These are phyloP conservation scores for Erodium trifolium DNA, from an alignment of 441 rosid genomes.

Conservation along the genomic window DNA sequence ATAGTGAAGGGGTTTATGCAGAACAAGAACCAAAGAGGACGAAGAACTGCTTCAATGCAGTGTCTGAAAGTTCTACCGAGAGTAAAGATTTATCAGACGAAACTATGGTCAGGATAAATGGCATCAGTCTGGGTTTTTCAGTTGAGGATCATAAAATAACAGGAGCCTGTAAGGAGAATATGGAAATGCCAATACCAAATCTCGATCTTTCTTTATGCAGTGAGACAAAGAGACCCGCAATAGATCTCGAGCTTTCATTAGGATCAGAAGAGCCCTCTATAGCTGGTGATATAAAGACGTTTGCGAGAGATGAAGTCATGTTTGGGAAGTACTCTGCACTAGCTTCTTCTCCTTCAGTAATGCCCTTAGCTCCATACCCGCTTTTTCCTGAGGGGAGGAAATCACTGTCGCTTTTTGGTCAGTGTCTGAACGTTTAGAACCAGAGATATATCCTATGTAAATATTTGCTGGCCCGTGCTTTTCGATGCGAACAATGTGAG, in stretches of 20 bases:
- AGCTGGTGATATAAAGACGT: neutral
- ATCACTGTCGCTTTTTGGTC: constrained; percentile 5
- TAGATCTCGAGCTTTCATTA: constrained; percentile 22
- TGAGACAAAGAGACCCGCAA: constrained; percentile 3
- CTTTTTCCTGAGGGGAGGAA: neutral
- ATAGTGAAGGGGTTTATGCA: constrained; percentile 1
- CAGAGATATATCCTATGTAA: neutral
- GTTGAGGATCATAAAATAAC: neutral
- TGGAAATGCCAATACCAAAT: constrained; percentile 5
- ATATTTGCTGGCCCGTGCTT: neutral
- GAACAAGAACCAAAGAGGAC: constrained; percentile 11
- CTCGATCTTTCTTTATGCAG: neutral
- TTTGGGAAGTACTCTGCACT: neutral
- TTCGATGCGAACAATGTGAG: constrained; percentile 6
- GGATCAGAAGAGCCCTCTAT: constrained; percentile 3
- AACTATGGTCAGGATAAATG: neutral
- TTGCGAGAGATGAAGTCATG: neutral
- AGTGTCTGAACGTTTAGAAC: neutral
- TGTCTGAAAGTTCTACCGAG: neutral
- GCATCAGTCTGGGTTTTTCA: constrained; percentile 1
- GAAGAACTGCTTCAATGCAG: constrained; percentile 13
- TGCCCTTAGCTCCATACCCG: neutral
- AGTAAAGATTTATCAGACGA: neutral
- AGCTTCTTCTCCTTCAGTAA: neutral
- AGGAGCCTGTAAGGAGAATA: neutral